A percentile compares a stretch with the other conserved stretches of the same genome.
phyloP scores from a whole-genome alignment of 352 stramenopile genomes.

The Thalassiosira exigua region DNA sequence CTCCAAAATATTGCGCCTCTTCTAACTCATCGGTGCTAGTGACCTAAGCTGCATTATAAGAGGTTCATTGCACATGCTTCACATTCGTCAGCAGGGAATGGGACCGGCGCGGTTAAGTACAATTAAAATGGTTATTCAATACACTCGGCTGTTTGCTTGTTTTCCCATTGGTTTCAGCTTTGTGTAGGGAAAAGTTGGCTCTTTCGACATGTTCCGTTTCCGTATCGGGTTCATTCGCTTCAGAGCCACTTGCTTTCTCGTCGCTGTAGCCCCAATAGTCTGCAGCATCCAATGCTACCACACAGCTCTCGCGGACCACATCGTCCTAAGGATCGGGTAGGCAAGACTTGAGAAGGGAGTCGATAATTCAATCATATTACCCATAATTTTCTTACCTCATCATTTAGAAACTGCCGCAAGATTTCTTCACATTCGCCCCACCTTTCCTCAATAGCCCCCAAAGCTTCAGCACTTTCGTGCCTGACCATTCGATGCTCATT shows the following conservation, averaged over 20 bases:
- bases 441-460: slow-evolving; percentile 93
- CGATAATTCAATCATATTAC: too few species aligned
- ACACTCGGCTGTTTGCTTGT: slow-evolving; percentile 24
- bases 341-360: too few species aligned
- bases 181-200: slow-evolving; percentile 56
- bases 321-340: too few species aligned
- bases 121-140: slow-evolving; percentile 63
- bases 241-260: background rate
- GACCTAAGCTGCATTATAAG: too few species aligned
- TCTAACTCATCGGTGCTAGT: too few species aligned
- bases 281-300: slow-evolving; percentile 95
- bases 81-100: too few species aligned
- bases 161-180: slow-evolving; percentile 48
- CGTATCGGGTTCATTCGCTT: too few species aligned
- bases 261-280: slow-evolving; percentile 90
- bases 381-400: too few species aligned
- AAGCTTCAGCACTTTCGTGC: slow-evolving; percentile 96
- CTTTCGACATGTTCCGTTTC: too few species aligned
- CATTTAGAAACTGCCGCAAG: slow-evolving; percentile 84
- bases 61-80: too few species aligned
- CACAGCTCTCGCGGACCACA: slow-evolving; percentile 94
- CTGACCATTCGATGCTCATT: slow-evolving; percentile 96
- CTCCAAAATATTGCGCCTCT: too few species aligned
- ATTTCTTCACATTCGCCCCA: slow-evolving; percentile 91
- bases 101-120: too few species aligned